Percentiles rank a stretch among this genome's conserved stretches.
phyloP scores from a whole-genome alignment of 1,139 yeast species.

The Tardiomyces digboiensis region DNA sequence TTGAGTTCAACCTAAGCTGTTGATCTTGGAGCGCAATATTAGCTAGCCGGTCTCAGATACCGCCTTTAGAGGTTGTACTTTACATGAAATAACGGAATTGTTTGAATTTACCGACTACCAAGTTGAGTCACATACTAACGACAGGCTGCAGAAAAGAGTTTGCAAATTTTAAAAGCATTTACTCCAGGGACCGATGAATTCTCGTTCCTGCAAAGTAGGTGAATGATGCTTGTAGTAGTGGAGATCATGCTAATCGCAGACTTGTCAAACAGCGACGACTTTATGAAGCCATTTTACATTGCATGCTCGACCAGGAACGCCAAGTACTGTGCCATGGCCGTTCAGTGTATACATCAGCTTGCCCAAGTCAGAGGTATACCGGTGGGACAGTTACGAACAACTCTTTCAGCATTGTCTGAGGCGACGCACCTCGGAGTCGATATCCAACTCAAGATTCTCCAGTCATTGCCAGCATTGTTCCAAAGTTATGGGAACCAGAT shows the following conservation, averaged over 20 bases:
- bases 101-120: too few relatives aligned
- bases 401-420: constrained; percentile 59
- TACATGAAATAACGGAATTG: too few relatives aligned
- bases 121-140: too few relatives aligned
- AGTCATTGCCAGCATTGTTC: constrained; percentile 67
- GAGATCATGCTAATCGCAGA: constrained; percentile 22
- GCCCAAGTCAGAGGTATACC: constrained; percentile 46
- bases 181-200: neutral
- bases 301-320: constrained; percentile 71
- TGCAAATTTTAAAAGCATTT: constrained; percentile 36
- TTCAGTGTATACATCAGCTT: constrained; percentile 58
- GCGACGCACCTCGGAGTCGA: constrained; percentile 74
- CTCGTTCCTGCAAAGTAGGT: neutral
- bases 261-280: constrained; percentile 36
- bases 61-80: too few relatives aligned
- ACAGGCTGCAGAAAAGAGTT: constrained; percentile 53
- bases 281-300: constrained; percentile 59
- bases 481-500: constrained; percentile 50
- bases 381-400: constrained; percentile 37
- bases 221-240: constrained; percentile 17
- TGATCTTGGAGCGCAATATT: too few relatives aligned
- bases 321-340: constrained; percentile 60
- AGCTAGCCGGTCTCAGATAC: too few relatives aligned
- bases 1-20: neutral
- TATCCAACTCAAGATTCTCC: constrained; percentile 80